Percentiles rank a stretch among this genome's conserved stretches.
These are phyloP conservation scores for Cryptococcus wingfieldii DNA, from an alignment of 1,284 basidiomycete genomes.

Conservation along the genomic window DNA sequence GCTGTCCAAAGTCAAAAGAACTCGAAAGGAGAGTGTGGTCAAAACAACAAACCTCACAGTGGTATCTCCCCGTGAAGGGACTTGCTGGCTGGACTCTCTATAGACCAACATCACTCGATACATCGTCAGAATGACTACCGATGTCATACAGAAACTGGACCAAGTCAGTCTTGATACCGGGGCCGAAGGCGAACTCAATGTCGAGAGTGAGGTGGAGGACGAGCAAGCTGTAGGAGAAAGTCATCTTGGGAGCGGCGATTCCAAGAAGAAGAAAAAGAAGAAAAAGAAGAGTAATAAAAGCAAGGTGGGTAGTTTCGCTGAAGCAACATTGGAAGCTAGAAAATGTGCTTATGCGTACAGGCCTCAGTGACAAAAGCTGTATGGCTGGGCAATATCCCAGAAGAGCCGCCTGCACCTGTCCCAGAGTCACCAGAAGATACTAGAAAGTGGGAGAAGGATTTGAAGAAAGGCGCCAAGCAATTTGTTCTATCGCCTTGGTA, in stretches of 20 bases:
- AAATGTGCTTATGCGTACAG: not conserved
- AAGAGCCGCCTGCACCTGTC: conserved; percentile 11
- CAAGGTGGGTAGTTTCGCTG: conserved; percentile 9
- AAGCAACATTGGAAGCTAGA: not conserved
- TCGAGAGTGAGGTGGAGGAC: not conserved
- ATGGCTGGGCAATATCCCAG: conserved; percentile 21
- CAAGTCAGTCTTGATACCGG: not conserved
- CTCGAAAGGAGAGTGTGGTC: no score
- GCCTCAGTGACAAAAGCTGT: conserved; percentile 1
- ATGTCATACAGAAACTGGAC: not conserved
- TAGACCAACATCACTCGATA: no score
- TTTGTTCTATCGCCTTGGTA: conserved; percentile 17
- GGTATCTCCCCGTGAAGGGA: no score
- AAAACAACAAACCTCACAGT: no score
- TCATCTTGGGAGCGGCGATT: not conserved
- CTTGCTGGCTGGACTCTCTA: no score
- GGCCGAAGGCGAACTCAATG: not conserved
- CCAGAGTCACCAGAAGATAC: conserved; percentile 19
- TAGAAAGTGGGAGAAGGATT: conserved; percentile 21
- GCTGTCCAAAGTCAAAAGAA: no score
- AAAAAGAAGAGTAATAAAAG: conserved; percentile 13
- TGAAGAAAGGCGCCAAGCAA: conserved; percentile 14
- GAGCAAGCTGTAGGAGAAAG: not conserved
- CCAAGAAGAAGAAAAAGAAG: conserved; percentile 24
- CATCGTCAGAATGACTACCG: not conserved